Evolutionary conservation across 2,329 filamentous ascomycete genomes (phyloP), one percentile per base, ranked within the genome.

Genomic region (Zymoseptoria tritici): DNA sequence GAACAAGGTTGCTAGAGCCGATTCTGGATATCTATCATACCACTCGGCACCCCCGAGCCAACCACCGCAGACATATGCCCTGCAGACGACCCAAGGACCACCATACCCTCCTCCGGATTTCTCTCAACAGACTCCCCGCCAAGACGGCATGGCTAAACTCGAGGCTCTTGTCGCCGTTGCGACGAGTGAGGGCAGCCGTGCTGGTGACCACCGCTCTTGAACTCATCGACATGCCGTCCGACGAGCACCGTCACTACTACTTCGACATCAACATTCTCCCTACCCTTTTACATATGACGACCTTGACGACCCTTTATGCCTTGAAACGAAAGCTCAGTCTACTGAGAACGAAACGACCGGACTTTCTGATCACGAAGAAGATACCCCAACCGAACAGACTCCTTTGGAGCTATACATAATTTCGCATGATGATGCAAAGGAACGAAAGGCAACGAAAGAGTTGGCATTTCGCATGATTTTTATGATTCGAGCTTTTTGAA

Each of bases 81-180:
- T 75, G 52, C 72, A 73, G 52, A 63, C 69, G 49, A 71, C 70
- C 13, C 72, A 71, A 54, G 71, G 72, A 54, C 62, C 70, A 53
- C 59, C 62, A 26, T 68, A 75, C 70, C 59, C 36, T 7, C 36
- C 36, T 46, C 36, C 36, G 6, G 16, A 16, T 46, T 46, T 46
- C 16, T n/a, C 36, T 16, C 36, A 46, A 46, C 13, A 16, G 16
- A 13, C 13, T 46, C 36, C 36, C 6, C 36, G 36, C 1, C 73
- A 66, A 54, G 65, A 66, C 53, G 80, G 83, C 50, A 81, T 85
- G 80, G 76, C 79, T 54, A 77, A 83, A 49, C 72, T 87, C 4
- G 82, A 87, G 62, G 83, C 84, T 22, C 77, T 87, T 8, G 84
- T 87, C n/a, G 84, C 84, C 4, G 84, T 86, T 50, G 84, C 85